Evolutionary conservation across 2,329 filamentous ascomycete species (phyloP).

Genomic region (Didymella pinodella): DNA sequence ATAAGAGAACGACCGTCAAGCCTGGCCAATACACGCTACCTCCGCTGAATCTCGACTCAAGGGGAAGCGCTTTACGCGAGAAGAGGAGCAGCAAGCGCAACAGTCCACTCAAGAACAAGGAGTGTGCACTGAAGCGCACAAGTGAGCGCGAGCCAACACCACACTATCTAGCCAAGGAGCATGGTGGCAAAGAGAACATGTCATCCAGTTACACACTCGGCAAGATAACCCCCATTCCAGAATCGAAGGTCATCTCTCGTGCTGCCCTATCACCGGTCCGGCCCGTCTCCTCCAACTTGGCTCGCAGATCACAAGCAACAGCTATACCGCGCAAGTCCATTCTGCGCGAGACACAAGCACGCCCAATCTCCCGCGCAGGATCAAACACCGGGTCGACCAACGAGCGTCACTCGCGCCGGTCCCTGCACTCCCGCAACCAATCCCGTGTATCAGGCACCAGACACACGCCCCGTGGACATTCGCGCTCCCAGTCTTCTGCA

Average conservation of each 20-base stretch:
- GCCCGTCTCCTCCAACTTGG: constrained; percentile 7
- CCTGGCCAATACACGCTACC: constrained; percentile 32
- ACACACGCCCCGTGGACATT: constrained; percentile 31
- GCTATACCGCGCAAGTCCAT: constrained; percentile 20
- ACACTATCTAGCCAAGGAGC: constrained; percentile 33
- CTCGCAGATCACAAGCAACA: constrained; percentile 21
- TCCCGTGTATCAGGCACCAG: constrained; percentile 28
- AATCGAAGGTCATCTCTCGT: constrained; percentile 25
- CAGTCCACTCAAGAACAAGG: constrained; percentile 23
- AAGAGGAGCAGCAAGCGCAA: constrained; percentile 28
- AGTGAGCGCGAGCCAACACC: constrained; percentile 42
- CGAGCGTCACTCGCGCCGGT: constrained; percentile 38
- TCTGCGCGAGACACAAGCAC: constrained; percentile 11
- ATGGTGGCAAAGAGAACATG: constrained; percentile 45
- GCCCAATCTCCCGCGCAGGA: constrained; percentile 7
- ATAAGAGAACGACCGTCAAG: constrained; percentile 34
- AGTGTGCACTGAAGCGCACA: constrained; percentile 32
- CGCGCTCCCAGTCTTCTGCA: constrained; percentile 41
- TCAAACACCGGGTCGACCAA: constrained; percentile 25
- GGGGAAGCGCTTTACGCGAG: constrained; percentile 16
- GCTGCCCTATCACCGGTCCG: constrained; percentile 27
- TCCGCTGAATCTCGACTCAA: constrained; percentile 33
- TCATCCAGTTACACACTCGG: constrained; percentile 36
- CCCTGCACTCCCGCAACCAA: constrained; percentile 32
- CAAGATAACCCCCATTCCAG: constrained; percentile 19